Conservation (phyloP, 169 alveolate genomes). For the Pseudocohnilembus persalinus region DNA sequence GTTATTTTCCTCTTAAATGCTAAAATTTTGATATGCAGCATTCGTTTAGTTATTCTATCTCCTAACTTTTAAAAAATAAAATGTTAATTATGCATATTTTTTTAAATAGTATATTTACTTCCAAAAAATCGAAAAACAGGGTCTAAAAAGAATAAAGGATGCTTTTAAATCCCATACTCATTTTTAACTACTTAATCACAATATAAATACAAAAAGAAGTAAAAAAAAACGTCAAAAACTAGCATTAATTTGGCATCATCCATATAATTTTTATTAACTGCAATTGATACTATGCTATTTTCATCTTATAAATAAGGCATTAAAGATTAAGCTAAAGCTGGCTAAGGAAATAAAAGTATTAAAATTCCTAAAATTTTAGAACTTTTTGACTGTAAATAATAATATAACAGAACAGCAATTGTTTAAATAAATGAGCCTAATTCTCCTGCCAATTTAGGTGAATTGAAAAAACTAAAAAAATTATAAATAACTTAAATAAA, state of each 20-base stretch:
- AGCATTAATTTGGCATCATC: background rate
- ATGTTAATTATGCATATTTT: too few relatives aligned
- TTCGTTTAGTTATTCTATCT: too few relatives aligned
- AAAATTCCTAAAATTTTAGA: background rate
- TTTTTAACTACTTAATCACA: background rate
- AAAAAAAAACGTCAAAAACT: background rate
- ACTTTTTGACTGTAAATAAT: background rate
- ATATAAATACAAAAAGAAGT: too few relatives aligned
- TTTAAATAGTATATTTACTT: background rate
- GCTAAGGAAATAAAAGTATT: background rate
- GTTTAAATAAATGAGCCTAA: background rate
- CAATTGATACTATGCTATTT: background rate
- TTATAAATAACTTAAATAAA: too few relatives aligned
- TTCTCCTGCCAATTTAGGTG: background rate
- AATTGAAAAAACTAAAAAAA: background rate
- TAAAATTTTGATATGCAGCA: background rate
- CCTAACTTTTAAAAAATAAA: too few relatives aligned
- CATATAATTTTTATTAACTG: background rate
- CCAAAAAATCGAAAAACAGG: background rate
- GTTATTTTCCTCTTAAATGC: background rate
- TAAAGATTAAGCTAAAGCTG: background rate
- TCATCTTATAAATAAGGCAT: background rate
- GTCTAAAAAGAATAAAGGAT: background rate
- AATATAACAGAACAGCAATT: background rate
- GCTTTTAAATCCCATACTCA: background rate